Conservation (phyloP, 2,329 filamentous ascomycete genomes). For the Penicillium expansum region DNA sequence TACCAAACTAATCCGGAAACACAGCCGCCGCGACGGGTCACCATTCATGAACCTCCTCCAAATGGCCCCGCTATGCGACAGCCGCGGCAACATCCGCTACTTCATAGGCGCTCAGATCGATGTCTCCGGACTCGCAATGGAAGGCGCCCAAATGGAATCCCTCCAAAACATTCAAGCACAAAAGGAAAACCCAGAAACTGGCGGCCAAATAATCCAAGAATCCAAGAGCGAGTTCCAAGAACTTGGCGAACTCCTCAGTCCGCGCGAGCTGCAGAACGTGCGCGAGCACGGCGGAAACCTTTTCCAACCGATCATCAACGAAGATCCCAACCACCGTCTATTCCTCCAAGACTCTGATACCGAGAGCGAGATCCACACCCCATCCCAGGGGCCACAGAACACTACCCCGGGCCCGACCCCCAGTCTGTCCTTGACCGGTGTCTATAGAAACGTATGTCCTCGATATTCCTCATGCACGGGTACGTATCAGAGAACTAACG, state of each 20-base stretch:
- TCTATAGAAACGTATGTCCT: slow-evolving; percentile 56
- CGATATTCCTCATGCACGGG: background rate
- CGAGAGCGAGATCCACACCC: slow-evolving; percentile 6
- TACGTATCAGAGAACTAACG: background rate
- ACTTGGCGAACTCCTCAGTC: slow-evolving; percentile 67
- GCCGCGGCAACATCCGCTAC: slow-evolving; percentile 63
- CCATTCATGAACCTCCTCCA: slow-evolving; percentile 75
- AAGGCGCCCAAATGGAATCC: slow-evolving; percentile 63
- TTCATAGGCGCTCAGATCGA: slow-evolving; percentile 72
- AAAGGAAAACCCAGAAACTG: slow-evolving; percentile 20
- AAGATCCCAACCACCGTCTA: slow-evolving; percentile 11
- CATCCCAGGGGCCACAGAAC: background rate
- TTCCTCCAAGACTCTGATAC: slow-evolving; percentile 15
- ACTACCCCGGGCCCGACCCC: background rate
- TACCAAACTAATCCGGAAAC: background rate
- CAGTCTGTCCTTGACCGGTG: slow-evolving; percentile 36
- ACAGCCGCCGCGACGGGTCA: slow-evolving; percentile 65
- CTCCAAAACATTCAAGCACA: slow-evolving; percentile 49
- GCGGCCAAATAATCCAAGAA: slow-evolving; percentile 19
- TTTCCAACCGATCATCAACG: slow-evolving; percentile 25
- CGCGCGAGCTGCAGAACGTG: slow-evolving; percentile 64
- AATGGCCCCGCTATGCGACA: slow-evolving; percentile 68
- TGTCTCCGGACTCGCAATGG: slow-evolving; percentile 65
- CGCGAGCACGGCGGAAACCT: slow-evolving; percentile 59
- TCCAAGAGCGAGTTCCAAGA: slow-evolving; percentile 62